These are phyloP conservation scores for Larix kaempferi DNA, from an alignment of 75 land plant genomes.

Conservation along the genomic window DNA sequence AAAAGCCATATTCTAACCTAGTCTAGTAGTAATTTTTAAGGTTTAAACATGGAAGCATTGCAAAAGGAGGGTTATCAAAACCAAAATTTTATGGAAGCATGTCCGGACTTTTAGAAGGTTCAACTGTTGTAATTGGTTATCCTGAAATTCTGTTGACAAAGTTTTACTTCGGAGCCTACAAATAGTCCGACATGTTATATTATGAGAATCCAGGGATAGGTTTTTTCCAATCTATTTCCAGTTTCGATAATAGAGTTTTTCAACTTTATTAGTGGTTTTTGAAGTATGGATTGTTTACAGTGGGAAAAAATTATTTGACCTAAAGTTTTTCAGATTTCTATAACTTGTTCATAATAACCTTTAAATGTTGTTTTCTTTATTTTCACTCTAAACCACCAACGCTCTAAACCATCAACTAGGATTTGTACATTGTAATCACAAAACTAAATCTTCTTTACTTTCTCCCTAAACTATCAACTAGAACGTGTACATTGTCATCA, in stretches of 20 bases:
- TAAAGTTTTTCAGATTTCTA: neutral
- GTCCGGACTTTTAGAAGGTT: neutral
- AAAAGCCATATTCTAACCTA: too few relatives aligned
- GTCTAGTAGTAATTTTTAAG: too few relatives aligned
- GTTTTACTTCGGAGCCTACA: neutral
- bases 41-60: too few relatives aligned
- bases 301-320: neutral
- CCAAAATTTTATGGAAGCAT: too few relatives aligned
- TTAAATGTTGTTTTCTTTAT: neutral
- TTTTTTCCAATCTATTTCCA: neutral
- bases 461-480: neutral
- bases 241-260: too few relatives aligned
- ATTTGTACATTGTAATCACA: neutral
- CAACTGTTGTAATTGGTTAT: too few relatives aligned
- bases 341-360: neutral
- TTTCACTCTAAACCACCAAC: neutral
- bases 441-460: neutral
- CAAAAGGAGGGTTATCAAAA: too few relatives aligned
- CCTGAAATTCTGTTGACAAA: neutral
- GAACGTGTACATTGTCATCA: slow-evolving; percentile 10
- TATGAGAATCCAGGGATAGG: neutral
- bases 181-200: neutral
- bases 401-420: neutral
- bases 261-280: neutral
- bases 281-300: neutral